These are phyloP conservation scores for Phytophthora sojae DNA, from an alignment of 352 stramenopile species.

Conservation along the genomic window DNA sequence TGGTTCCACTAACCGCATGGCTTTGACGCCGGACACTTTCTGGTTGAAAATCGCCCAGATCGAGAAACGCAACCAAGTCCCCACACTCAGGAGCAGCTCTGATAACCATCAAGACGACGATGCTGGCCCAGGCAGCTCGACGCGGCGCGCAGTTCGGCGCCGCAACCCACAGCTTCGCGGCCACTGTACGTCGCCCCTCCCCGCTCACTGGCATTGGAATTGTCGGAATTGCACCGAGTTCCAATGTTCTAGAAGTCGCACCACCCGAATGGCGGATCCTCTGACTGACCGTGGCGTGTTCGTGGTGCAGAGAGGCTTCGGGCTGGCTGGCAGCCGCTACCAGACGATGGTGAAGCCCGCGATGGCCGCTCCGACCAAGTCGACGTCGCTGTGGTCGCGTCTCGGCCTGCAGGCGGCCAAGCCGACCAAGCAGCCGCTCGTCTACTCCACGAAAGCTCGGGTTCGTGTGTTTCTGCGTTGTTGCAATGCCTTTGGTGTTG, in stretches of 20 bases:
- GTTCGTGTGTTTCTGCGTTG: slow-evolving; percentile 40
- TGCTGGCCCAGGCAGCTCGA: slow-evolving; percentile 54
- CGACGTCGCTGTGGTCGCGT: slow-evolving; percentile 51
- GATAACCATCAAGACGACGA: slow-evolving; percentile 18
- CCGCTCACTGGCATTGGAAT: neutral
- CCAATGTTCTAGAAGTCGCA: neutral
- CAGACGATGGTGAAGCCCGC: slow-evolving; percentile 68
- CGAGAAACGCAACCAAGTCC: slow-evolving; percentile 27
- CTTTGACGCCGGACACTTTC: slow-evolving; percentile 48
- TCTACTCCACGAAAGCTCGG: slow-evolving; percentile 80
- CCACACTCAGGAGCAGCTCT: slow-evolving; percentile 5
- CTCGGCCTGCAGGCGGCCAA: slow-evolving; percentile 34
- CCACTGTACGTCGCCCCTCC: slow-evolving; percentile 21
- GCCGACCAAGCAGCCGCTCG: slow-evolving; percentile 48
- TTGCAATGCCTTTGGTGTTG: neutral
- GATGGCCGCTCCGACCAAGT: slow-evolving; percentile 35
- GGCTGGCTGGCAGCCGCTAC: slow-evolving; percentile 50
- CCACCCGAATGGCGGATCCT: slow-evolving; percentile 26
- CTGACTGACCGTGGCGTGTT: slow-evolving; percentile 9
- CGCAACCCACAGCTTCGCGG: slow-evolving; percentile 26
- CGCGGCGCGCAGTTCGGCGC: slow-evolving; percentile 28
- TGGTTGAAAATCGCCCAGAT: slow-evolving; percentile 33
- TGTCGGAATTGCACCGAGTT: neutral
- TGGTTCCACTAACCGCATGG: slow-evolving; percentile 31
- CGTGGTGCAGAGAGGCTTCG: slow-evolving; percentile 34